Conservation (phyloP, 129 eudicot species). For the Escallonia herrerae region DNA sequence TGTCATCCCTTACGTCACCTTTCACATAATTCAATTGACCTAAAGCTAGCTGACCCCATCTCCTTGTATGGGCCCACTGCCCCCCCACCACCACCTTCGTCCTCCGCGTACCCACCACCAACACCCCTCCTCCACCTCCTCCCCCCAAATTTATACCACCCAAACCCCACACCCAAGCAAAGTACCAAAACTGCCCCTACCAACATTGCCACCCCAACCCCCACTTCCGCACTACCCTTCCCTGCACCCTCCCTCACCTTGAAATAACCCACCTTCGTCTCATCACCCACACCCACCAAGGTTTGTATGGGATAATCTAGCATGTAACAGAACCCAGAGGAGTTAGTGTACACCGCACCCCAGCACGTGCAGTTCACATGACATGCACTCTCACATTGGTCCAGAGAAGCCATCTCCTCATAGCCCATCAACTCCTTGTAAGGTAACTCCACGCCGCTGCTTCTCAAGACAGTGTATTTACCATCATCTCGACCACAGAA, state of each 20-base stretch:
- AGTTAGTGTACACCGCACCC: conserved; percentile 92
- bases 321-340: conserved; percentile 84
- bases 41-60: conserved; percentile 56
- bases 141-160: conserved; percentile 38
- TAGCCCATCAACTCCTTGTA: conserved; percentile 55
- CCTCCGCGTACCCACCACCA: conserved; percentile 36
- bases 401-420: conserved; percentile 35
- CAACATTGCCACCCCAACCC: conserved; percentile 50
- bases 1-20: conserved; percentile 71
- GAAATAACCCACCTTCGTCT: conserved; percentile 66
- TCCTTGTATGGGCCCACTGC: conserved; percentile 82
- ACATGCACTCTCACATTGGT: conserved; percentile 62
- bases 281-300: conserved; percentile 66
- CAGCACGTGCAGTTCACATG: conserved; percentile 64
- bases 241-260: conserved; percentile 59
- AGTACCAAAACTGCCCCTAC: conserved; percentile 46
- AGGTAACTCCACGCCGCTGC: conserved; percentile 55
- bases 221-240: conserved; percentile 18
- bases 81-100: conserved; percentile 28
- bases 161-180: conserved; percentile 35
- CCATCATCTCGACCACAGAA: conserved; percentile 18
- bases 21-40: conserved; percentile 66
- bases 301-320: conserved; percentile 73
- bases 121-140: conserved; percentile 56
- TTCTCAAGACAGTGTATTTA: conserved; percentile 27